Conservation (phyloP, 2,329 filamentous ascomycete genomes). For the Cucurbitaria berberidis region DNA sequence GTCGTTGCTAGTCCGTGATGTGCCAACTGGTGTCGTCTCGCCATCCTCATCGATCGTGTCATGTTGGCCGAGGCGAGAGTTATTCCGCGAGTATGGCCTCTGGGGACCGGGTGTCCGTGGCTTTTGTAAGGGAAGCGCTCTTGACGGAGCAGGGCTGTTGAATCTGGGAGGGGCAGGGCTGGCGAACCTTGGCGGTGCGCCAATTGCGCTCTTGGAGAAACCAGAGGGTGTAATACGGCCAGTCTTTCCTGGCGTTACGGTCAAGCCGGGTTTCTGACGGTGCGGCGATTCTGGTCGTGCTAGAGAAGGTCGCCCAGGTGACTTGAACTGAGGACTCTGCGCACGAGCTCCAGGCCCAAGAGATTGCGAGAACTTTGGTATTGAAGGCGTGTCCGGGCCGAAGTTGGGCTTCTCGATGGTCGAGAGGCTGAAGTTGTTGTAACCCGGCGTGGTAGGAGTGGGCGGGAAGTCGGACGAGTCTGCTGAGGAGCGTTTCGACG, state of each 20-base stretch:
- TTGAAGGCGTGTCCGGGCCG: slow-evolving; percentile 59
- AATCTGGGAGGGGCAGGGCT: slow-evolving; percentile 67
- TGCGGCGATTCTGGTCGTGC: slow-evolving; percentile 86
- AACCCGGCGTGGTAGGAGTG: slow-evolving; percentile 72
- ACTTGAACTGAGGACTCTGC: slow-evolving; percentile 73
- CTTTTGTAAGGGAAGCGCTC: slow-evolving; percentile 60
- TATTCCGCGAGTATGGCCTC: slow-evolving; percentile 55
- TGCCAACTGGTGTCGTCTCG: slow-evolving; percentile 57
- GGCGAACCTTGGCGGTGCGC: slow-evolving; percentile 63
- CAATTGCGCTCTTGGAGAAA: slow-evolving; percentile 60
- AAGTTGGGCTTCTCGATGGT: slow-evolving; percentile 56
- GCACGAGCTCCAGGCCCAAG: slow-evolving; percentile 74
- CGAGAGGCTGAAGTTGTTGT: slow-evolving; percentile 61
- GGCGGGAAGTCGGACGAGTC: slow-evolving; percentile 63
- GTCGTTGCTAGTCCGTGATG: slow-evolving; percentile 60
- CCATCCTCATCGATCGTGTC: slow-evolving; percentile 49
- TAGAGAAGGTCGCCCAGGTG: slow-evolving; percentile 75
- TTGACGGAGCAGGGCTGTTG: slow-evolving; percentile 64
- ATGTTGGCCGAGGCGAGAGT: slow-evolving; percentile 54
- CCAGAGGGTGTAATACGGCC: slow-evolving; percentile 61
- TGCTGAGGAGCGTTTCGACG: slow-evolving; percentile 69
- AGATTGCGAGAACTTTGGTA: slow-evolving; percentile 87
- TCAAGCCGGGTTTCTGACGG: slow-evolving; percentile 59
- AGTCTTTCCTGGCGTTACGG: slow-evolving; percentile 58
- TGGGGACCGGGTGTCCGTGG: slow-evolving; percentile 50